phyloP scores from a whole-genome alignment of 805 yeast genomes.

The Ogataea thermomethanolica region DNA sequence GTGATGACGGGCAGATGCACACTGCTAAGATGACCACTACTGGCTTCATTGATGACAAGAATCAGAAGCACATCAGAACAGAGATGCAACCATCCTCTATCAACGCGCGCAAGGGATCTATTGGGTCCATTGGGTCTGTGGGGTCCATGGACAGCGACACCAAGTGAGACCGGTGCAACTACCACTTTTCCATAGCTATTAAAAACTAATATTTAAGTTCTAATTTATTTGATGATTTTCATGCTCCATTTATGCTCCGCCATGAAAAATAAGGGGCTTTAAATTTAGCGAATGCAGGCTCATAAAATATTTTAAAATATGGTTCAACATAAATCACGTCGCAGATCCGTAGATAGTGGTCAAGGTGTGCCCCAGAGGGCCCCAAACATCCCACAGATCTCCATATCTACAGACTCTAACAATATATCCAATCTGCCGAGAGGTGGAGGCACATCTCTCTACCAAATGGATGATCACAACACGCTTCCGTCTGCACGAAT shows the following conservation, averaged over 20 bases:
- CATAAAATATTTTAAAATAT: not conserved
- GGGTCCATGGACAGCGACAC: conserved; percentile 3
- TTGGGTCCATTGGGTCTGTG: conserved; percentile 6
- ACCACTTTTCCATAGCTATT: too few relatives aligned
- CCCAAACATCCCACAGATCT: conserved; percentile 3
- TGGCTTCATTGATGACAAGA: conserved; percentile 4
- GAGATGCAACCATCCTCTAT: not conserved
- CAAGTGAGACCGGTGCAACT: not conserved
- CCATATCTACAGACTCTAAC: conserved; percentile 5
- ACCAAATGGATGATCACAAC: conserved; percentile 2
- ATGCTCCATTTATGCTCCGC: too few relatives aligned
- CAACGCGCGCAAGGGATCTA: conserved; percentile 14
- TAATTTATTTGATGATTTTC: too few relatives aligned
- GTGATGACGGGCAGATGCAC: conserved; percentile 2
- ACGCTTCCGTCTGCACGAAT: conserved; percentile 3
- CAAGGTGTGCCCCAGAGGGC: not conserved
- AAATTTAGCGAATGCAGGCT: not conserved
- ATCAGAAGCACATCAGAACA: not conserved
- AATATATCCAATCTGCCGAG: conserved; percentile 4
- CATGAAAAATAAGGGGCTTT: not conserved
- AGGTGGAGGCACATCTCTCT: conserved; percentile 4
- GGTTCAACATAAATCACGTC: not conserved
- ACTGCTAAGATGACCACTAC: not conserved
- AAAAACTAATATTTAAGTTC: too few relatives aligned
- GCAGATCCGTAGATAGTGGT: conserved; percentile 2